Percentiles rank a stretch among this genome's conserved stretches.
phyloP scores from a whole-genome alignment of 352 stramenopile genomes.

The Thalassiosira mediterranea region DNA sequence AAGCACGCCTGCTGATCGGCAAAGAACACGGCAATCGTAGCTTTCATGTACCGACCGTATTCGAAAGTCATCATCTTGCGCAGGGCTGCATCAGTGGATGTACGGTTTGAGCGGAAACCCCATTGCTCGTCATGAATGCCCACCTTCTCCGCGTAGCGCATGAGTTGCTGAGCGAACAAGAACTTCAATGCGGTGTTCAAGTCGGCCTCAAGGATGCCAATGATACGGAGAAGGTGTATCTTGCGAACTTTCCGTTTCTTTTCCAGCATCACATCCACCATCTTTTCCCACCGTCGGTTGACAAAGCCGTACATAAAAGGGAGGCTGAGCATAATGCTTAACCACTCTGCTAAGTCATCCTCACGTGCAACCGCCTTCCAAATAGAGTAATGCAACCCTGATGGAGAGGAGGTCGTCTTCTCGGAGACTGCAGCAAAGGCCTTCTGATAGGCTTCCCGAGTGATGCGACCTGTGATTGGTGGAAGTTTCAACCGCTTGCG shows the following conservation, averaged over 20 bases:
- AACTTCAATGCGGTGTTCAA: conserved; percentile 30
- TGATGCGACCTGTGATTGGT: too few relatives aligned
- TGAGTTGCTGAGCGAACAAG: conserved; percentile 6
- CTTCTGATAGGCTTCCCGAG: too few relatives aligned
- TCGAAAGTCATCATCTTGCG: conserved; percentile 7
- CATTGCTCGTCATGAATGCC: conserved; percentile 1
- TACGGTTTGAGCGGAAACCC: not conserved
- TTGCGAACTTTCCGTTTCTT: conserved; percentile 30
- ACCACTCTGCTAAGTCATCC: not conserved
- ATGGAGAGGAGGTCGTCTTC: conserved; percentile 17
- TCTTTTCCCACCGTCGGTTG: conserved; percentile 19
- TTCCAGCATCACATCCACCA: conserved; percentile 40
- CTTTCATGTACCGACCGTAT: conserved; percentile 7
- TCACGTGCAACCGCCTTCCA: conserved; percentile 14
- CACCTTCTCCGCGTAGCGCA: conserved; percentile 6
- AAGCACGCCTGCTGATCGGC: not conserved
- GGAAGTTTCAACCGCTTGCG: not conserved
- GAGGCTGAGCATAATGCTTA: conserved; percentile 23
- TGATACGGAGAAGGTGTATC: conserved; percentile 47
- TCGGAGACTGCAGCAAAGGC: not conserved
- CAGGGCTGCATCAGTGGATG: not conserved
- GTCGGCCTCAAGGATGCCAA: conserved; percentile 47
- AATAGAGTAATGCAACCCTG: conserved; percentile 16
- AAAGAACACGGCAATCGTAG: conserved; percentile 3
- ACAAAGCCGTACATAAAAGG: conserved; percentile 29